phyloP scores from a whole-genome alignment of 2,329 filamentous ascomycete genomes.

The Plenodomus biglobosus region DNA sequence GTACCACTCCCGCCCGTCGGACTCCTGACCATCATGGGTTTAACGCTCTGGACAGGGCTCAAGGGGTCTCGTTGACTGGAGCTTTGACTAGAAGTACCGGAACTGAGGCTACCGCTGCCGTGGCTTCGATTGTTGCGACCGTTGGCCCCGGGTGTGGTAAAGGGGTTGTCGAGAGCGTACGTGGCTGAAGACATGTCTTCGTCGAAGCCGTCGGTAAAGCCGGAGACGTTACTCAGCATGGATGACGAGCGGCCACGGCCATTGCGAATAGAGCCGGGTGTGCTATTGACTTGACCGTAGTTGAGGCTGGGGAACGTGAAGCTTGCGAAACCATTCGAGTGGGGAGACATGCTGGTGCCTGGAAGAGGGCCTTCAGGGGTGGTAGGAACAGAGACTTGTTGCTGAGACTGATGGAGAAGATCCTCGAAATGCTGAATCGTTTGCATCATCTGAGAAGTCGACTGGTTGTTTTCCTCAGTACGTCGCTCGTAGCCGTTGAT shows the following conservation, averaged over 20 bases:
- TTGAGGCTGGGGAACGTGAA: slow-evolving; percentile 43
- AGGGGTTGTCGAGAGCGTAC: slow-evolving; percentile 40
- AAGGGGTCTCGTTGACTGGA: slow-evolving; percentile 44
- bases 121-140: slow-evolving; percentile 49
- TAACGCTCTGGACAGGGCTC: slow-evolving; percentile 40
- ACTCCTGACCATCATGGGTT: slow-evolving; percentile 40
- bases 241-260: slow-evolving; percentile 54
- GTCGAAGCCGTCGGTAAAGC: slow-evolving; percentile 53
- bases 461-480: slow-evolving; percentile 42
- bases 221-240: slow-evolving; percentile 55
- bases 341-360: slow-evolving; percentile 50
- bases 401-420: slow-evolving; percentile 43
- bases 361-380: slow-evolving; percentile 64
- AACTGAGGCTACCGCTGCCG: slow-evolving; percentile 52
- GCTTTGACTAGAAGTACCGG: slow-evolving; percentile 45
- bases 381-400: slow-evolving; percentile 46
- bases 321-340: slow-evolving; percentile 38
- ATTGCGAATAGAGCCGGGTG: slow-evolving; percentile 39
- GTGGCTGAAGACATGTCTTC: slow-evolving; percentile 33
- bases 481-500: slow-evolving; percentile 44
- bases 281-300: slow-evolving; percentile 29
- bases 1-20: slow-evolving; percentile 29
- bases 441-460: slow-evolving; percentile 41
- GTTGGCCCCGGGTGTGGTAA: slow-evolving; percentile 43
- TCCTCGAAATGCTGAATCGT: slow-evolving; percentile 45